Evolutionary conservation across 495 filamentous ascomycete species (phyloP), one percentile per base, ranked within the genome.

Genomic region (Lepraria neglecta): DNA sequence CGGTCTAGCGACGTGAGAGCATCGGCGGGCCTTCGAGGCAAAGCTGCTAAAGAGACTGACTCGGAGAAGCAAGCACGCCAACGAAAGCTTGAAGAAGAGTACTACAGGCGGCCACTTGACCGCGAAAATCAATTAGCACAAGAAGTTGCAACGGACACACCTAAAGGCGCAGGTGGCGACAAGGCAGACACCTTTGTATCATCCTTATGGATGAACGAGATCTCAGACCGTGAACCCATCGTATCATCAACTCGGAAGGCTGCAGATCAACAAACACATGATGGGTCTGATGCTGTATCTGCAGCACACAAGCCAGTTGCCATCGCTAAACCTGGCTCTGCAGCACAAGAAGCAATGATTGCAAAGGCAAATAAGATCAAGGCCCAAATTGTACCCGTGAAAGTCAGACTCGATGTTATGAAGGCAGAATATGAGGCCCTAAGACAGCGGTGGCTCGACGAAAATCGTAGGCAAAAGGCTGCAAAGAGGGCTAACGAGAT

Each of bases 1-100:
- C 64, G 74, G 50, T 73, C 80, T 3, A 80, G 71, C 59, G 80
- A 82, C 60, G 77, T 83, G 47, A 74, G 78, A 44, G 71, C 78
- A 47, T 70, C 71, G 19, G 77, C 77, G 48, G 67, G 72, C 24
- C 59, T 70, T 35, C 40, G 62, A 0, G 72, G 65, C 30, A 63
- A 58, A n/a, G 28, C 64, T 27, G 60, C 65, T 11, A 69, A 68
- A 46, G 67, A 75, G 24, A 56, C 65, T 28, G 64, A 72, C 4
- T 35, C 38, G 19, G 63, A 74, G 24, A 71, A 73, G 35, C 53
- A 64, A 52, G 67, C 63, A 38, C 61, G 35, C 14, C 65, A 71
- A 31, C 66, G 71, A 28, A 64, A 67, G 2, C 38, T 79, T 33
- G 73, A 78, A 44, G 53, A 59, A 12, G 67, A 67, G 4, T 78